Base-by-base conservation (phyloP, 768 basidiomycete genomes). In the Hemileccinum impolitum region DNA sequence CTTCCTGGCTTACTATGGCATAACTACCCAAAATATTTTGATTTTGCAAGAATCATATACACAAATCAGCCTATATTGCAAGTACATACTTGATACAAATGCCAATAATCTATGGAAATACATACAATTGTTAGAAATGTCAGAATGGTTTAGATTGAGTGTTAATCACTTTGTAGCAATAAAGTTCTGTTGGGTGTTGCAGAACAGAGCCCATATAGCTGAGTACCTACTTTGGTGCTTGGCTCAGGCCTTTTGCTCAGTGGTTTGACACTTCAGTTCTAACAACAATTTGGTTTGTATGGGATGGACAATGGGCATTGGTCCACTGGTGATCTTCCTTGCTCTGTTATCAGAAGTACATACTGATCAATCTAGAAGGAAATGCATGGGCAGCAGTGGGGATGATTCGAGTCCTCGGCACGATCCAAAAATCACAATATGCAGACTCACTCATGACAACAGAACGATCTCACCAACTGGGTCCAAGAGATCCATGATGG, bases 361-460 rank as follows among this genome's bases (percentile, higher is more conserved):
- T 30, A 4, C 30, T 55, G 9, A 60, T 23, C 37, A 6, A n/a
- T 6, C 6, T 10, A 11, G 18, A 41, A 87, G 91, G 91, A 0
- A 93, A 94, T 48, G 92, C 73, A 3, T 95, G 93, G 93, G 93
- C 87, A 0, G 89, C 90, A 0, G 86, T 82, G 15, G 92, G 93
- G 1, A 92, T 92, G 78, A 71, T 90, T 10, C 83, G 92, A 6
- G 92, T 94, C 3, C 72, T 87, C 1, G 82, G 79, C 2, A 92
- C 89, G 1, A 84, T 92, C 50, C 72, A 78, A 54, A 69, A 78
- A 28, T 87, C 87, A 0, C 68, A 75, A 42, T 89, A 72, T 51
- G 70, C 76, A 1, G 69, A 69, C 25, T 60, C 67, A 7, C 65
- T 90, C 72, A 43, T 67, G 60, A 14, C 70, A 90, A 62, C 78